Base-by-base conservation (phyloP, 805 yeast genomes). In the Candida quercuum region DNA sequence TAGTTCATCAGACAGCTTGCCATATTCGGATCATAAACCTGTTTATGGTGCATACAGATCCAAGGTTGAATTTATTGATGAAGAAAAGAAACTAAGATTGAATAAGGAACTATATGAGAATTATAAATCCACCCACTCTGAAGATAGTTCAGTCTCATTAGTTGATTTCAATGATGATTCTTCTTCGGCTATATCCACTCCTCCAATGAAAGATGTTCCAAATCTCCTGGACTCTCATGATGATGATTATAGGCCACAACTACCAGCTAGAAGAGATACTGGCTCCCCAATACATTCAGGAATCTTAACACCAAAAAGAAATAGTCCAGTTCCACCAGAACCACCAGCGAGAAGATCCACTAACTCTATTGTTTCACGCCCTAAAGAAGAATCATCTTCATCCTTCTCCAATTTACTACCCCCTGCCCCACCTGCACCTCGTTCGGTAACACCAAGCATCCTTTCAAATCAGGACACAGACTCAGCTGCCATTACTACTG, bases 21-120 rank as follows among this genome's bases (percentile, higher is more conserved):
- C 54, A 39, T 70, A 81, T 40, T 86, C 96, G 38, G 99, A 93
- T 55, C 99, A 93, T 57, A 80, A 86, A 42, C 99, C 99, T 0
- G 96, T 93, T 3, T 93, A 72, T 59, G 88, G 91, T 4, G 77
- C 87, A 1, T 88, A 83, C 53, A 64, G 68, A 24, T 76, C 85
- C 12, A 67, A 63, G 15, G 89, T 86, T 15, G 72, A 76, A 38
- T 73, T 85, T 38, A 69, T 89, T 23, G 83, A 93, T 56, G 83
- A 83, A 42, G 67, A 59, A 10, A 61, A 69, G 26, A 85, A 77
- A 56, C 67, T 71, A 35, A 61, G 64, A 29, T 59, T 89, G 39
- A 66, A 78, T 14, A 67, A 71, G 29, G 71, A 77, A 36, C 60
- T 91, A 26, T 82, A 85, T 51, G 71, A 73, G 26, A 72, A 67